phyloP scores from a whole-genome alignment of 2,329 filamentous ascomycete genomes.

The Helicocarpus griseus region DNA sequence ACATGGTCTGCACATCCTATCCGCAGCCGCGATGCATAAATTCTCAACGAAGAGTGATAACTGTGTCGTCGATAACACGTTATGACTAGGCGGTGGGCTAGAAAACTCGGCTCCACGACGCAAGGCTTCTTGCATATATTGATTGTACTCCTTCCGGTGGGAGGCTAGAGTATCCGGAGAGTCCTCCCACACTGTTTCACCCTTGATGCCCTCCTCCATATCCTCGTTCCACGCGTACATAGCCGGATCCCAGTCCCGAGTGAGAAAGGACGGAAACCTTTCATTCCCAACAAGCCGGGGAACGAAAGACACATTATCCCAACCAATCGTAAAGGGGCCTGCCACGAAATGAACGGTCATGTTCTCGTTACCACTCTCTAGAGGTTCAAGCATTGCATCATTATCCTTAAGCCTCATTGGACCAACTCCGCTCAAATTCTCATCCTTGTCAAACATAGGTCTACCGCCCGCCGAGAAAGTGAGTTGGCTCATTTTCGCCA shows the following conservation, averaged over 20 bases:
- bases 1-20: no score
- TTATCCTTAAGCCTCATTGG: conserved; percentile 2
- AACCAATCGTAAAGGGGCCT: conserved; percentile 10
- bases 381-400: conserved; percentile 3
- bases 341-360: neutral
- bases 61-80: no score
- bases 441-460: conserved; percentile 9
- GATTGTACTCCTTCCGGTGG: no score
- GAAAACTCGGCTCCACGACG: no score
- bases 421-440: conserved; percentile 4
- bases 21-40: no score
- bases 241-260: conserved; percentile 10
- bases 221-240: conserved; percentile 7
- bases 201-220: neutral
- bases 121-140: no score
- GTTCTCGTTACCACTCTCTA: conserved; percentile 3
- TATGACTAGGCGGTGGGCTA: no score
- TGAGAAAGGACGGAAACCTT: conserved; percentile 11
- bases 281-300: conserved; percentile 11
- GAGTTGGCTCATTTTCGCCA: conserved; percentile 15
- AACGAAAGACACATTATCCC: conserved; percentile 7
- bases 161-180: no score
- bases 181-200: neutral
- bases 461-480: conserved; percentile 9
- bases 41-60: no score